Evolutionary conservation across 1,284 basidiomycete genomes (phyloP), one percentile per base, ranked within the genome.

Genomic region (Apiotrichum siamense): DNA sequence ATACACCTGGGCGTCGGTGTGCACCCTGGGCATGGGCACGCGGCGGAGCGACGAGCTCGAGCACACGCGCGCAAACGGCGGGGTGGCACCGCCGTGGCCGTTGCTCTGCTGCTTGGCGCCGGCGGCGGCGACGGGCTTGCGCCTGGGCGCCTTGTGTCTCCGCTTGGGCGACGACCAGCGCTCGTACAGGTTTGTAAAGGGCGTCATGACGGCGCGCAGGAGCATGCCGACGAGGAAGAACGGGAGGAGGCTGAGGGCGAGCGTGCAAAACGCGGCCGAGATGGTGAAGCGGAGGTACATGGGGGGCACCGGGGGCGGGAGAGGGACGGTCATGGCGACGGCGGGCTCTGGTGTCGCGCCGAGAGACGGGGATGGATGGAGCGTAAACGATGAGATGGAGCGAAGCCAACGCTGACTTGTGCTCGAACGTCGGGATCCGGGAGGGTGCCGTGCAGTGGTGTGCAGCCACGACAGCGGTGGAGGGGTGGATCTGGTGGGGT

Each of bases 271-370:
- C 17, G 52, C 37, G 7, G 47, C 52, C 3, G 37, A 42, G 21
- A 37, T 47, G 38, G 44, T 49, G 44, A 49, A 49, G 39, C 52
- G 52, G 24, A 49, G 39, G 15, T 15, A 23, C 24, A 46, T 31
- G 15, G 43, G 23, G 18, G 52, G 52, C 12, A 37, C 47, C 17
- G 52, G 52, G 12, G 38, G 32, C 12, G 47, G 47, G 25, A 53
- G 46, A 4, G 42, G 21, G 38, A 9, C 32, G 50, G 26, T 15
- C 42, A 36, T 45, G 37, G 32, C 42, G 43, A 23, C 13, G 15
- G 38, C n/a, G n/a, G n/a, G n/a, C n/a, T n/a, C n/a, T n/a, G n/a
- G n/a, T n/a, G n/a, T n/a, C n/a, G n/a, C n/a, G n/a, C n/a, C n/a
- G n/a, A n/a, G n/a, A n/a, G n/a, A n/a, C n/a, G n/a, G n/a, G n/a